phyloP scores from a whole-genome alignment of 2,329 filamentous ascomycete genomes.

The Aschersonia sp. region DNA sequence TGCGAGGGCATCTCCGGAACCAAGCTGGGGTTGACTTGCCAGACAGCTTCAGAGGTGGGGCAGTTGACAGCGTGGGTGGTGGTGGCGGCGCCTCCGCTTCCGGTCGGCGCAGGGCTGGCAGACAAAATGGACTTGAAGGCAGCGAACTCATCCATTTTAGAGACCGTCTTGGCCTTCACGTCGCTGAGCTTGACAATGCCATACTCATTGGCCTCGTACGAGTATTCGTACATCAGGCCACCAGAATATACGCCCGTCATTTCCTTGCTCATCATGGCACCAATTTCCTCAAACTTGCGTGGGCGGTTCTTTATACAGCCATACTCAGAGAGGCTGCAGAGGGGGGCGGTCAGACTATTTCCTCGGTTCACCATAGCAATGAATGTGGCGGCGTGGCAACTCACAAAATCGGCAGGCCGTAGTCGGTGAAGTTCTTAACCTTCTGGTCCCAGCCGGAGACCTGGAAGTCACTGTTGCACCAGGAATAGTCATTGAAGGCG shows the following conservation, averaged over 20 bases:
- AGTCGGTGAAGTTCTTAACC: constrained; percentile 74
- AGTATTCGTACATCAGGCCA: constrained; percentile 93
- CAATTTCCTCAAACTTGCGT: constrained; percentile 69
- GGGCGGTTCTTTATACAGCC: constrained; percentile 67
- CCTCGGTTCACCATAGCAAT: no score
- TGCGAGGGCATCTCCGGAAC: constrained; percentile 36
- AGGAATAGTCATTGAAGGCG: constrained; percentile 81
- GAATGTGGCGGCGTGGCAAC: constrained; percentile 5
- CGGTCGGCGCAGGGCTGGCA: constrained; percentile 32
- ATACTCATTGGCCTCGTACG: constrained; percentile 62
- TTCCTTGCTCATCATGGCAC: constrained; percentile 61
- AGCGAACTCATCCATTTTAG: constrained; percentile 46
- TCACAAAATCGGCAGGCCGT: constrained; percentile 73
- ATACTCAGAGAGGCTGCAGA: constrained; percentile 64
- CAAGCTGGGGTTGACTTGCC: constrained; percentile 34
- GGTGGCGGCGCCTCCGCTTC: constrained; percentile 31
- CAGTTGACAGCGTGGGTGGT: constrained; percentile 32
- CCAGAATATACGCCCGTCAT: constrained; percentile 92
- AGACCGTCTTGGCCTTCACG: constrained; percentile 40
- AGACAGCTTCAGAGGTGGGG: constrained; percentile 31
- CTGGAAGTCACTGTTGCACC: constrained; percentile 59
- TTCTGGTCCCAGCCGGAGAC: constrained; percentile 74
- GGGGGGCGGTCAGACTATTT: background rate
- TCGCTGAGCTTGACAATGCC: constrained; percentile 59
- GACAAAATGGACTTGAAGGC: constrained; percentile 34